Percentiles rank a stretch among this genome's conserved stretches.
These are phyloP conservation scores for Francoa sonchifolia DNA, from an alignment of 441 rosid species.

Conservation along the genomic window DNA sequence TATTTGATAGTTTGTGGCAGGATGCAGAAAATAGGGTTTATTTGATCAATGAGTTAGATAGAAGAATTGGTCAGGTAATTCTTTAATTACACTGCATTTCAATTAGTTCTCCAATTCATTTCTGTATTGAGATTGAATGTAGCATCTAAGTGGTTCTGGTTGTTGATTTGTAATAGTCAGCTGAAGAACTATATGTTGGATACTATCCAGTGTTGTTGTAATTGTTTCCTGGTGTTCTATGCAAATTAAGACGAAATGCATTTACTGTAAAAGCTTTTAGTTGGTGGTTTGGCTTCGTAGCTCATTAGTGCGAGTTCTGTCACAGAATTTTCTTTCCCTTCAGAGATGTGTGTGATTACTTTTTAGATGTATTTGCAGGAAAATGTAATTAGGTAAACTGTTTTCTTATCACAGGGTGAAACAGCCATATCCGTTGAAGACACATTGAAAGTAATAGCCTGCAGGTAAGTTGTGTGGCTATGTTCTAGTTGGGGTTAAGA, in stretches of 20 bases:
- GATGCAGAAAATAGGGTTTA: conserved; percentile 63
- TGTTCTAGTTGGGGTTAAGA: neutral
- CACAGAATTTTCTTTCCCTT: neutral
- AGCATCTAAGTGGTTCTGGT: neutral
- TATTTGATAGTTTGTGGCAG: conserved; percentile 53
- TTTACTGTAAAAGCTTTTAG: too few relatives aligned
- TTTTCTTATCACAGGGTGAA: conserved; percentile 37
- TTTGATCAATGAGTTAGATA: conserved; percentile 55
- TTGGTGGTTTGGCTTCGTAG: too few relatives aligned
- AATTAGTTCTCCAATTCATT: neutral
- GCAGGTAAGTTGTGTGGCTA: conserved; percentile 42
- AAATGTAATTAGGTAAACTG: neutral
- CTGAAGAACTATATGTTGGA: too few relatives aligned
- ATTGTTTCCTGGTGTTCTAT: too few relatives aligned
- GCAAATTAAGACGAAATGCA: too few relatives aligned
- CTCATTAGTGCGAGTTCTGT: too few relatives aligned
- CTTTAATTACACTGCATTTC: neutral
- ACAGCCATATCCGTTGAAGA: conserved; percentile 76
- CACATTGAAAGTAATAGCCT: conserved; percentile 64
- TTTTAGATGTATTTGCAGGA: neutral
- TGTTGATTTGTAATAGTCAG: too few relatives aligned
- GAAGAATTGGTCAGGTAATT: conserved; percentile 51
- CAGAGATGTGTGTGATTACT: neutral
- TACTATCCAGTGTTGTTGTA: too few relatives aligned
- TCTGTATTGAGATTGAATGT: neutral